Conservation (phyloP, 495 filamentous ascomycete species). For the Chaetomium fimeti region DNA sequence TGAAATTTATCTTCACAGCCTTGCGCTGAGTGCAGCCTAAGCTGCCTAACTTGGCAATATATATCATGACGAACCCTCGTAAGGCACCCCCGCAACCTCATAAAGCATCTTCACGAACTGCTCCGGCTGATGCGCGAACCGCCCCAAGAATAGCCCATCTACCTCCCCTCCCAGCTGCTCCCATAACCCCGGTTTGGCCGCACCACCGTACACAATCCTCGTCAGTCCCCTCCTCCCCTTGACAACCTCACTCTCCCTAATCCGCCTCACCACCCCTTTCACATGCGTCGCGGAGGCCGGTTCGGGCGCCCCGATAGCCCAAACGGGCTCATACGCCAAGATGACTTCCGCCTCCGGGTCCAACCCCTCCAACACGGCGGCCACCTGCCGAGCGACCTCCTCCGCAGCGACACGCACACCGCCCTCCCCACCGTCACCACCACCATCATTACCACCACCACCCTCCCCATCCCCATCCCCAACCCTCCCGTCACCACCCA, state of each 20-base stretch:
- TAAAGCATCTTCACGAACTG: constrained; percentile 64
- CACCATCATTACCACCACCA: constrained; percentile 55
- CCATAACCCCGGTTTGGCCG: constrained; percentile 75
- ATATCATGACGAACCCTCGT: neutral
- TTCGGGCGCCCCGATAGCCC: constrained; percentile 74
- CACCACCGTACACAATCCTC: constrained; percentile 76
- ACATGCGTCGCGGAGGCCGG: constrained; percentile 76
- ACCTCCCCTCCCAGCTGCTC: constrained; percentile 61
- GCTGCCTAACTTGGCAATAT: too few relatives aligned
- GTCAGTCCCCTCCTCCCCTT: constrained; percentile 49
- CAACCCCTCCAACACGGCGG: constrained; percentile 57
- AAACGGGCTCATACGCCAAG: constrained; percentile 85
- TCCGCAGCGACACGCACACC: constrained; percentile 54
- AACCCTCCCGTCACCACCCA: constrained; percentile 18
- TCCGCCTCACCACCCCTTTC: constrained; percentile 60
- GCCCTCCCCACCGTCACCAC: constrained; percentile 58
- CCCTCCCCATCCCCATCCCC: constrained; percentile 42
- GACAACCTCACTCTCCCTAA: constrained; percentile 51
- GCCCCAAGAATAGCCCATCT: constrained; percentile 78
- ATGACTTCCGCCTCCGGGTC: constrained; percentile 64
- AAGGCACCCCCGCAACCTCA: constrained; percentile 54
- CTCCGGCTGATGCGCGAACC: constrained; percentile 74
- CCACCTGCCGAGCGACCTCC: constrained; percentile 65
- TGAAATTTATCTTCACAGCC: too few relatives aligned
- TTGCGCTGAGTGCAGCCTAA: too few relatives aligned